phyloP scores from a whole-genome alignment of 2,329 filamentous ascomycete genomes.

The Penicillium polonicum region DNA sequence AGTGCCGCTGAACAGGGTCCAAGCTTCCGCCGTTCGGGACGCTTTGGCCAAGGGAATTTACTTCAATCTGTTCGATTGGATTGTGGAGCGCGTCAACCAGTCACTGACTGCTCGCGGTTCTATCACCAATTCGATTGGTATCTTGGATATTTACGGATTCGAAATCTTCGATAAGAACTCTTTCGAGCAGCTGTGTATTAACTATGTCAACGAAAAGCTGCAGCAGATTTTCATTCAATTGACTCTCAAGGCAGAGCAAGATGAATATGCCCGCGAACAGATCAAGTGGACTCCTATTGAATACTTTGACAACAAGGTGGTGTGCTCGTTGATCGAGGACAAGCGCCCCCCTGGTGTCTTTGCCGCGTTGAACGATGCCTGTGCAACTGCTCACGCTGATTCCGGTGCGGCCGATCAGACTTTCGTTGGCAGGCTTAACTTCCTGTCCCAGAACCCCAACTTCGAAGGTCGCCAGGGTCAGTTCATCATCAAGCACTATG shows the following conservation, averaged over 20 bases:
- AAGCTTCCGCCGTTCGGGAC: constrained; percentile 83
- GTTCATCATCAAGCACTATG: constrained; percentile 99
- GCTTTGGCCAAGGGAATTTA: constrained; percentile 95
- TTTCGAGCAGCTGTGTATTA: constrained; percentile 98
- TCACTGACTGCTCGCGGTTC: constrained; percentile 77
- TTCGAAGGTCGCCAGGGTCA: constrained; percentile 89
- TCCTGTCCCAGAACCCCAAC: constrained; percentile 82
- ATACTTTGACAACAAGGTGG: constrained; percentile 99
- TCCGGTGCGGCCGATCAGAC: constrained; percentile 91
- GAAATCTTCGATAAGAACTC: constrained; percentile 99
- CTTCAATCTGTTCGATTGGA: constrained; percentile 98
- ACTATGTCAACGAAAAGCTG: constrained; percentile 98
- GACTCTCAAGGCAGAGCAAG: constrained; percentile 93
- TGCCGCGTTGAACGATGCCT: constrained; percentile 94
- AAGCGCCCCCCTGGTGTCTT: constrained; percentile 87
- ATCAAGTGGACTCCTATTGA: constrained; percentile 99
- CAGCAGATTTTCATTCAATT: constrained; percentile 99
- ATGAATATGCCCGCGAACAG: constrained; percentile 92
- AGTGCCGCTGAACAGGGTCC: constrained; percentile 79
- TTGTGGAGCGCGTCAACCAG: constrained; percentile 85
- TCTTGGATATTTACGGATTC: constrained; percentile 98
- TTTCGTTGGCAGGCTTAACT: constrained; percentile 89
- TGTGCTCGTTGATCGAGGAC: constrained; percentile 95
- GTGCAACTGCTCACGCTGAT: constrained; percentile 96
- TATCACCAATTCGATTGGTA: constrained; percentile 83